Conservation (phyloP, 352 stramenopile species). For the Phytophthora sansomeana region DNA sequence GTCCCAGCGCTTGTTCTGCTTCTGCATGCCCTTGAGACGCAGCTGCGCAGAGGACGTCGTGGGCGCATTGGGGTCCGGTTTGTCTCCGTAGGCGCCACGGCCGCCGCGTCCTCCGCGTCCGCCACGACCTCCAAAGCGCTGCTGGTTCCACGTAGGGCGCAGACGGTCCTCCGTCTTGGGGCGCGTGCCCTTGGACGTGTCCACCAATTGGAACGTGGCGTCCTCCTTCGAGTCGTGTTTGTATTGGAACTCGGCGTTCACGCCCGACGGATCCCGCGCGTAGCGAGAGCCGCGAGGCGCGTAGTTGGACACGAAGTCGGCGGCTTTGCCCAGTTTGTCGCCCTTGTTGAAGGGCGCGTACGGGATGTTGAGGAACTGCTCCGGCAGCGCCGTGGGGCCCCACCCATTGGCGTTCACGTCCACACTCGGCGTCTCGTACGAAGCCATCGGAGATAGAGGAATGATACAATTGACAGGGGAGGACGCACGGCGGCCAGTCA, state of each 20-base stretch:
- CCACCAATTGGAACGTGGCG: slow-evolving; percentile 93
- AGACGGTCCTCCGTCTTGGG: slow-evolving; percentile 82
- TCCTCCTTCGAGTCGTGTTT: slow-evolving; percentile 94
- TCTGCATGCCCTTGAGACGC: slow-evolving; percentile 87
- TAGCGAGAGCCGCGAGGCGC: slow-evolving; percentile 61
- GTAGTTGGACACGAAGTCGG: slow-evolving; percentile 93
- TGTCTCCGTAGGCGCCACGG: slow-evolving; percentile 41
- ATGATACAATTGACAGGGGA: slow-evolving; percentile 20
- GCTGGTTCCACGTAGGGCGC: slow-evolving; percentile 87
- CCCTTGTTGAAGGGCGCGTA: slow-evolving; percentile 97
- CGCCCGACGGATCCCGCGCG: slow-evolving; percentile 77
- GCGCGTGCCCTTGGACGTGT: slow-evolving; percentile 91
- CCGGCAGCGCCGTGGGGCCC: slow-evolving; percentile 85
- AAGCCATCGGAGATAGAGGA: slow-evolving; percentile 58
- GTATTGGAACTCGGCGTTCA: slow-evolving; percentile 95
- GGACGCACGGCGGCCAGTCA: slow-evolving; percentile 25
- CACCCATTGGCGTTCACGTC: slow-evolving; percentile 87
- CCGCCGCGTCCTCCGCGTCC: slow-evolving; percentile 47
- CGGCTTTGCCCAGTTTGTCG: slow-evolving; percentile 94
- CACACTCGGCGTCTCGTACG: slow-evolving; percentile 78
- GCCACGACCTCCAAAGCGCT: slow-evolving; percentile 76
- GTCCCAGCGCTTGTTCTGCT: slow-evolving; percentile 90
- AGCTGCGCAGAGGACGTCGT: slow-evolving; percentile 64
- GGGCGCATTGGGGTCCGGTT: slow-evolving; percentile 52
- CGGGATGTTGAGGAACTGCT: slow-evolving; percentile 94